Evolutionary conservation across 768 basidiomycete genomes (phyloP).

Genomic region (Lactarius quietus): DNA sequence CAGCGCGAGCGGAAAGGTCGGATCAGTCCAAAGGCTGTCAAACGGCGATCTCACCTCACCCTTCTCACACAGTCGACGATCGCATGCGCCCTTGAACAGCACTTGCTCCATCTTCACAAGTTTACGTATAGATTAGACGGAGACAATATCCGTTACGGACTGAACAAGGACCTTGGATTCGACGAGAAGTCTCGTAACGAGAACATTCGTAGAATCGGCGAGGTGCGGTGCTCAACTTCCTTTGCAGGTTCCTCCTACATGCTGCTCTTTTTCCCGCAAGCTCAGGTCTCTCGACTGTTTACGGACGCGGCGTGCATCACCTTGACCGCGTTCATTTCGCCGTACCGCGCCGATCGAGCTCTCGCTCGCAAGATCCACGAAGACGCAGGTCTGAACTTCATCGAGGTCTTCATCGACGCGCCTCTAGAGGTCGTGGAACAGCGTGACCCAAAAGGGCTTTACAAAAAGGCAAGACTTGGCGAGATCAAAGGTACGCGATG

Average conservation of each 20-base stretch:
- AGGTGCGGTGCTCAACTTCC: constrained; percentile 49
- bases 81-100: constrained; percentile 94
- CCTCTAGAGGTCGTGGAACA: constrained; percentile 83
- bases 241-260: neutral
- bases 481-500: constrained; percentile 80
- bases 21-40: constrained; percentile 12
- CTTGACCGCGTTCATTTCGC: constrained; percentile 97
- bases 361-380: constrained; percentile 81
- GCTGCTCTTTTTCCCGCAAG: constrained; percentile 6
- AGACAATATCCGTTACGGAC: constrained; percentile 91
- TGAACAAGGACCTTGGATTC: constrained; percentile 96
- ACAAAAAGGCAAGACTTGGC: constrained; percentile 93
- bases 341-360: constrained; percentile 85
- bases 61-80: constrained; percentile 74
- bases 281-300: constrained; percentile 92
- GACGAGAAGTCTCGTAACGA: constrained; percentile 88
- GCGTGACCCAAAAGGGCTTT: constrained; percentile 96
- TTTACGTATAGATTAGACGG: constrained; percentile 93
- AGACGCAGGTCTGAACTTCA: constrained; percentile 67
- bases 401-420: constrained; percentile 95
- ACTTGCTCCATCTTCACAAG: constrained; percentile 80
- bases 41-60: neutral
- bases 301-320: constrained; percentile 82
- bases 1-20: constrained; percentile 90
- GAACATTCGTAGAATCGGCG: constrained; percentile 95